Evolutionary conservation across 139 green algal species (phyloP), one percentile per base, ranked within the genome.

Genomic region (Axilococcus clingmanii): DNA sequence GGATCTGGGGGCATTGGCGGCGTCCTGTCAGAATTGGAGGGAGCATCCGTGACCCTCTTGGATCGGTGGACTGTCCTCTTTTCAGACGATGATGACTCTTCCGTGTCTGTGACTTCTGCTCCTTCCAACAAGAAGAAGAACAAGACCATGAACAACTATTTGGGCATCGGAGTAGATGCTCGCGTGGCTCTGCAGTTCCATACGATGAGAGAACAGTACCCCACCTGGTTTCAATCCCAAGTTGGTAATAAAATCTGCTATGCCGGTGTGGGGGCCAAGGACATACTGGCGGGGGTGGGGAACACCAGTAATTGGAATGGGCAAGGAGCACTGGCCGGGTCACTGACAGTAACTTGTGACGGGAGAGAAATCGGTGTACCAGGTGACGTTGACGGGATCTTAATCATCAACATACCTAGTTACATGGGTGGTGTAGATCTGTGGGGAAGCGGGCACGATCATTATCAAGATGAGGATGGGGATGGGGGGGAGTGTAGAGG

Each of bases 171-270:
- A 14, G 72, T 87, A 9, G 83, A 92, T 52, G 77, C 78, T 35
- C 79, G 84, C 63, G 80, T 72, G 43, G 69, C 78, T 12, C 59
- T 91, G 27, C 69, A 86, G 31, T 89, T 94, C 47, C 83, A 94
- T 49, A 11, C 29, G 9, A 69, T 84, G 47, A 65, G 84, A 19
- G 75, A 85, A 53, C 52, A 66, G 33, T 80, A 75, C 48, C 80
- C 80, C 2, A n/a, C 50, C 8, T 65, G 56, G 48, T 54, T 67
- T 5, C 28, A 40, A 37, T 63, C 56, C 2, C 43, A 69, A 55
- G 40, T 74, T 32, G 65, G 79, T 27, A 82, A 84, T 62, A 82
- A 85, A 65, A 24, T 92, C 33, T 72, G 77, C 63, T 94, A 94
- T 67, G 83, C 77, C 12, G 68, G 63, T 2, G 50, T 93, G 40